Percentiles rank a stretch among this genome's conserved stretches.
phyloP scores from a whole-genome alignment of 2,329 filamentous ascomycete species.

The Fusarium nematophilum region DNA sequence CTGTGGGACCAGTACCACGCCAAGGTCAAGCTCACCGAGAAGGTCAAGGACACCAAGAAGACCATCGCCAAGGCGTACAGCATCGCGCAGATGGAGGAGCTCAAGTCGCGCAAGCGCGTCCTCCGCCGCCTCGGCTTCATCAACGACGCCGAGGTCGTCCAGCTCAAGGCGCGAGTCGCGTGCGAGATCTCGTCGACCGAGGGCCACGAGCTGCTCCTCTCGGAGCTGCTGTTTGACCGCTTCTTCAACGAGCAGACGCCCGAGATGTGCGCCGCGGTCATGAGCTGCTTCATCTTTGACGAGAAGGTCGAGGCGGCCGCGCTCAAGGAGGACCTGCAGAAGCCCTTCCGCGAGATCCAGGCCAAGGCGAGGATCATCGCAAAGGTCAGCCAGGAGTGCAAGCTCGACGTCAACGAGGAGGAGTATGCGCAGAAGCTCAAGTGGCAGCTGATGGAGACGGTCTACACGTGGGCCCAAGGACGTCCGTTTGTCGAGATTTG shows the following conservation, averaged over 20 bases:
- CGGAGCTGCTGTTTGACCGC: constrained; percentile 93
- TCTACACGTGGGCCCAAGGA: constrained; percentile 90
- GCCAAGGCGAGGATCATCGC: constrained; percentile 88
- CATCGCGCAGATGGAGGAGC: constrained; percentile 92
- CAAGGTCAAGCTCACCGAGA: constrained; percentile 79
- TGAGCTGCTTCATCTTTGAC: constrained; percentile 97
- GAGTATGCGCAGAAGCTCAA: constrained; percentile 92
- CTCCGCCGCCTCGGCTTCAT: constrained; percentile 94
- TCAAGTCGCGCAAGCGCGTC: constrained; percentile 96
- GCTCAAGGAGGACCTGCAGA: constrained; percentile 85
- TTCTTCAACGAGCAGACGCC: constrained; percentile 97
- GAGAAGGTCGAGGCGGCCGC: constrained; percentile 87
- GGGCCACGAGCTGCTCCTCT: constrained; percentile 92
- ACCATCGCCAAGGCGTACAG: constrained; percentile 86
- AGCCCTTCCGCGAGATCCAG: constrained; percentile 88
- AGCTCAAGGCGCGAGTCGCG: constrained; percentile 95
- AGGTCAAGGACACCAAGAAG: constrained; percentile 91
- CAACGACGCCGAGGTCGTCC: constrained; percentile 93
- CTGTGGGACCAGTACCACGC: constrained; percentile 88
- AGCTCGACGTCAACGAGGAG: constrained; percentile 92
- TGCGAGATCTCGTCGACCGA: constrained; percentile 94
- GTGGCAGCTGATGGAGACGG: constrained; percentile 96
- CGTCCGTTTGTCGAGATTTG: constrained; percentile 93
- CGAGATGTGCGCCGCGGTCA: constrained; percentile 84
- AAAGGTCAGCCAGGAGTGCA: constrained; percentile 94